Conservation (phyloP, 345 rosid species). For the Linum trigynum region DNA sequence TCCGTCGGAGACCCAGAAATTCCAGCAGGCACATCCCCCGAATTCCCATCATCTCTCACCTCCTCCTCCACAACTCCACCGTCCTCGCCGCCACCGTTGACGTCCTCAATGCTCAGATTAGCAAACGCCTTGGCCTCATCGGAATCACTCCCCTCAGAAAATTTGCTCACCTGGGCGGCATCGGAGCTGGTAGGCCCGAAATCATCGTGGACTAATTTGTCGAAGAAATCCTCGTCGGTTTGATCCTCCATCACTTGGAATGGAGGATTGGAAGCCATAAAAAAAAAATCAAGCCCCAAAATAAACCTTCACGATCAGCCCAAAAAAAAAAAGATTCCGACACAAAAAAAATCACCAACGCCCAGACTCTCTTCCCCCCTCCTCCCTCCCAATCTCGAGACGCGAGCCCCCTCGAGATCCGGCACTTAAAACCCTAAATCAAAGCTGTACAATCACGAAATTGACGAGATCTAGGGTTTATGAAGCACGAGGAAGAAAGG, state of each 20-base stretch:
- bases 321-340: conserved; percentile 13
- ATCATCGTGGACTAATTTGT: conserved; percentile 75
- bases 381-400: conserved; percentile 9
- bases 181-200: conserved; percentile 14
- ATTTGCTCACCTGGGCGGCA: conserved; percentile 11
- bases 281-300: conserved; percentile 13
- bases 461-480: conserved; percentile 40
- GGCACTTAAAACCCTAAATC: conserved; percentile 24
- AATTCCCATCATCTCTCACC: not conserved
- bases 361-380: not conserved
- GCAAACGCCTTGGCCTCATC: conserved; percentile 53
- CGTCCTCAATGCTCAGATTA: conserved; percentile 41
- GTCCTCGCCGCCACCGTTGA: conserved; percentile 20
- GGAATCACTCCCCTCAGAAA: conserved; percentile 36
- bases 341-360: conserved; percentile 8
- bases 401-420: conserved; percentile 45
- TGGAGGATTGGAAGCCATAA: conserved; percentile 83
- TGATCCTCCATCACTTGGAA: conserved; percentile 75
- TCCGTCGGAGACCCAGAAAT: not conserved
- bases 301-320: conserved; percentile 10
- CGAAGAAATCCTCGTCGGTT: conserved; percentile 95
- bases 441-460: not conserved
- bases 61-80: not conserved
- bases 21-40: conserved; percentile 6
- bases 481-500: not conserved